These are phyloP conservation scores for Aegle marmelos DNA, from an alignment of 345 rosid species.

Conservation along the genomic window DNA sequence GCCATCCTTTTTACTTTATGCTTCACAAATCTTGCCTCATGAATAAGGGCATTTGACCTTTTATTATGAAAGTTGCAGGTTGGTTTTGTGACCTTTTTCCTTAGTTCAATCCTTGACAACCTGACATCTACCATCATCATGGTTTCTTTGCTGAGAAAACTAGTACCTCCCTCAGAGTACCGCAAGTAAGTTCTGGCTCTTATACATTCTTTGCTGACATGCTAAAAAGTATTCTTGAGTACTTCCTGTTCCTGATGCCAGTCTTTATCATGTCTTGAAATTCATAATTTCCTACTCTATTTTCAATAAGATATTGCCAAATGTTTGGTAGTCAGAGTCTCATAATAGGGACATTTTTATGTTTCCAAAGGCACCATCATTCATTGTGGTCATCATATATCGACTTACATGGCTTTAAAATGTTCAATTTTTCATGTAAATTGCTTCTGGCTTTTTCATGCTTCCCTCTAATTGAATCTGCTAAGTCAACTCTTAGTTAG, in stretches of 20 bases:
- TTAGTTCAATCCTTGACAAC: slow-evolving; percentile 88
- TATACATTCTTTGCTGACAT: neutral
- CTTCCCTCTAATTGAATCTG: neutral
- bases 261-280: neutral
- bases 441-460: neutral
- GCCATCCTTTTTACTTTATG: neutral
- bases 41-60: slow-evolving; percentile 14
- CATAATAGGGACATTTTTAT: neutral
- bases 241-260: neutral
- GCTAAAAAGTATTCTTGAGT: neutral
- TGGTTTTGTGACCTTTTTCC: slow-evolving; percentile 90
- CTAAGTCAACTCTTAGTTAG: neutral
- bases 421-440: neutral
- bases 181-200: slow-evolving; percentile 69
- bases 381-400: neutral
- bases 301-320: neutral
- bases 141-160: slow-evolving; percentile 90
- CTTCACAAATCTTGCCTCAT: neutral
- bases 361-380: neutral
- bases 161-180: slow-evolving; percentile 85
- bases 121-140: slow-evolving; percentile 92
- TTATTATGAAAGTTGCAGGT: slow-evolving; percentile 49
- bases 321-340: neutral
- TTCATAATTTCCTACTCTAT: neutral
- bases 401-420: neutral